These are phyloP conservation scores for Kodamaea alishanica DNA, from an alignment of 1,139 yeast genomes.

Conservation along the genomic window DNA sequence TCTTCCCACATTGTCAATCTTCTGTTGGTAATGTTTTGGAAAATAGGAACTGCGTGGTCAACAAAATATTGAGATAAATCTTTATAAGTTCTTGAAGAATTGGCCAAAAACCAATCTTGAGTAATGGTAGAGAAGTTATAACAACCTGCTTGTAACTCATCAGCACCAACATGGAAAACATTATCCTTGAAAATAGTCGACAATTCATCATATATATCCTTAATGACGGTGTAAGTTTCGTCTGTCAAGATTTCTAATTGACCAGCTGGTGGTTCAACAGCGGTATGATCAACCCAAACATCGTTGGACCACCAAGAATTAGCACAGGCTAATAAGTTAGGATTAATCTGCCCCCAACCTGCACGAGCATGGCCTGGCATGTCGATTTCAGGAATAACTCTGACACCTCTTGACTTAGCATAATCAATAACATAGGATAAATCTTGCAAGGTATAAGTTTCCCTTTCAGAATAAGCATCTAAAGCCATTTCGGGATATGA, in stretches of 20 bases:
- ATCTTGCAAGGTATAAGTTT: conserved; percentile 33
- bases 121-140: conserved; percentile 30
- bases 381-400: conserved; percentile 48
- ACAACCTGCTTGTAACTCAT: conserved; percentile 39
- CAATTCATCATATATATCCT: conserved; percentile 37
- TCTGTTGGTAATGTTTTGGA: conserved; percentile 20
- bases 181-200: conserved; percentile 33
- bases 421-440: conserved; percentile 30
- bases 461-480: conserved; percentile 42
- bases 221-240: conserved; percentile 34
- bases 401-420: conserved; percentile 38
- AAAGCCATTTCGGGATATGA: conserved; percentile 38
- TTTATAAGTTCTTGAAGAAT: conserved; percentile 23
- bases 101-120: conserved; percentile 29
- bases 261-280: conserved; percentile 48
- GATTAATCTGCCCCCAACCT: conserved; percentile 40
- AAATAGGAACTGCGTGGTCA: conserved; percentile 36
- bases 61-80: conserved; percentile 41
- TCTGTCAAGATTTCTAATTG: conserved; percentile 40
- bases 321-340: conserved; percentile 34
- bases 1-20: conserved; percentile 50
- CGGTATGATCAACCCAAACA: conserved; percentile 24
- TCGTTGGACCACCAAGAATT: conserved; percentile 32
- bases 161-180: conserved; percentile 46
- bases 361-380: conserved; percentile 48